Percentiles rank a stretch among this genome's conserved stretches.
Evolutionary conservation across 805 yeast genomes (phyloP).

Genomic region (Clavispora vitiphila): DNA sequence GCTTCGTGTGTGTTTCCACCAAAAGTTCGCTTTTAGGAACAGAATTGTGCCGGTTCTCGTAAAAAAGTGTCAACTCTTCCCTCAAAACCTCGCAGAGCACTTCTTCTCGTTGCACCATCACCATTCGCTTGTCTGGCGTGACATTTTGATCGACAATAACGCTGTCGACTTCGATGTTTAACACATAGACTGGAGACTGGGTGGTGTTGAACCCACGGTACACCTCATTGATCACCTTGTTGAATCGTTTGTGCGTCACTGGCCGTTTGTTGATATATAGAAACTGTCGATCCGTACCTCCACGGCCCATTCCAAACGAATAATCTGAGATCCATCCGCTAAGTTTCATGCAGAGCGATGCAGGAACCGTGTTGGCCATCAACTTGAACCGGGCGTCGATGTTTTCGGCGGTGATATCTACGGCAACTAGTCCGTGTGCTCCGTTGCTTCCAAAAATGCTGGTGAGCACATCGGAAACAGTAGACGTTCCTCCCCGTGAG

Average conservation of each 20-base stretch:
- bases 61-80: slow-evolving; percentile 45
- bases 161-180: slow-evolving; percentile 54
- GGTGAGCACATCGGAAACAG: slow-evolving; percentile 47
- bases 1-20: slow-evolving; percentile 11
- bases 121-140: slow-evolving; percentile 82
- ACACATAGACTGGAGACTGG: slow-evolving; percentile 67
- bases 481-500: slow-evolving; percentile 49
- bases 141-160: slow-evolving; percentile 73
- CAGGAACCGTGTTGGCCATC: slow-evolving; percentile 9
- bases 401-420: slow-evolving; percentile 40
- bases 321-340: slow-evolving; percentile 69
- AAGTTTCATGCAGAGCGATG: slow-evolving; percentile 3
- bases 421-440: slow-evolving; percentile 48
- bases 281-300: slow-evolving; percentile 69
- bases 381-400: slow-evolving; percentile 20
- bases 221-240: slow-evolving; percentile 63
- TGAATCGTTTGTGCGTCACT: slow-evolving; percentile 48
- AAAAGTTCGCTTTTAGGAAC: slow-evolving; percentile 30
- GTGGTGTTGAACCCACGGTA: slow-evolving; percentile 67
- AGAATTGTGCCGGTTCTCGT: slow-evolving; percentile 32
- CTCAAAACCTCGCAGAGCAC: slow-evolving; percentile 52
- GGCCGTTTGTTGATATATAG: slow-evolving; percentile 77
- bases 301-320: slow-evolving; percentile 67
- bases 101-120: slow-evolving; percentile 63
- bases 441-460: slow-evolving; percentile 70